Percentiles rank a stretch among this genome's conserved stretches.
Evolutionary conservation across 192 early-diverging fungal species (phyloP).

Genomic region (Podila epicladia): DNA sequence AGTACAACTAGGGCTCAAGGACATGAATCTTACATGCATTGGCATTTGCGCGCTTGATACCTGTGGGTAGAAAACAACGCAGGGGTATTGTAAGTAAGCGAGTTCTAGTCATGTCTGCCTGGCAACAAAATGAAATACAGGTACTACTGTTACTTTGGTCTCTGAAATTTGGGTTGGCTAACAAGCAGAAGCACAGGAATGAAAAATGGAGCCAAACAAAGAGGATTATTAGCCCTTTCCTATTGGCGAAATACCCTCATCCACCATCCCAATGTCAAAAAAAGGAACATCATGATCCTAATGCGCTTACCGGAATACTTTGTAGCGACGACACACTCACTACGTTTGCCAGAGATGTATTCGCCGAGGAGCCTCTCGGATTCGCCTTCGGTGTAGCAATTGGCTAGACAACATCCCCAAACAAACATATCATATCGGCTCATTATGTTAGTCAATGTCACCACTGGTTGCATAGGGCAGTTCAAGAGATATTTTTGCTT

Average conservation of each 20-base stretch:
- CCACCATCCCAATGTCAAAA: not conserved
- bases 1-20: too few relatives aligned
- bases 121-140: too few relatives aligned
- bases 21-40: too few relatives aligned
- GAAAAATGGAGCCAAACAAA: not conserved
- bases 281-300: not conserved
- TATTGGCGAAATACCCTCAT: not conserved
- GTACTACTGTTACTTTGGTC: too few relatives aligned
- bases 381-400: conserved; percentile 66
- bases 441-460: not conserved
- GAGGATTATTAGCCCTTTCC: not conserved
- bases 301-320: conserved; percentile 53
- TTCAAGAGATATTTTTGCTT: not conserved
- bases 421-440: not conserved
- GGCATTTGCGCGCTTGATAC: too few relatives aligned
- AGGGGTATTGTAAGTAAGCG: too few relatives aligned
- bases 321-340: conserved; percentile 66
- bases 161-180: too few relatives aligned
- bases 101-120: too few relatives aligned
- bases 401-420: conserved; percentile 27
- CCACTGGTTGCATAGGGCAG: not conserved
- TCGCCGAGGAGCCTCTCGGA: conserved; percentile 67
- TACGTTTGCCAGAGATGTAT: conserved; percentile 60
- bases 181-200: too few relatives aligned
- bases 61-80: too few relatives aligned